phyloP scores from a whole-genome alignment of 140 eudicot genomes.

The Ambrosia hybrid region DNA sequence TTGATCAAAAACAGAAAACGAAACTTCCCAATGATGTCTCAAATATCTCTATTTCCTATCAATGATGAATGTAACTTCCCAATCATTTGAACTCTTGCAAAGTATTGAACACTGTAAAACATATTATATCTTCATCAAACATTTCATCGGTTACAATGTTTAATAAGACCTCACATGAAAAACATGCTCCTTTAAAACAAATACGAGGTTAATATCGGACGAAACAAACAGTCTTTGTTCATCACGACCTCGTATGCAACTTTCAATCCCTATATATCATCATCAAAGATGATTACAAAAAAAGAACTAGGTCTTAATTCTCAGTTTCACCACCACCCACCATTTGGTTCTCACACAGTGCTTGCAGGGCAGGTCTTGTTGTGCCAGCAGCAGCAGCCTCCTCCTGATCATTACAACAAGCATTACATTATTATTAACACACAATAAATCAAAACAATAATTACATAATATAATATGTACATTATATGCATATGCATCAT shows the following conservation, averaged over 20 bases:
- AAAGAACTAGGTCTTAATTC: neutral
- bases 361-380: slow-evolving; percentile 43
- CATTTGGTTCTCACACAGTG: slow-evolving; percentile 40
- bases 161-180: too few relatives aligned
- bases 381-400: neutral
- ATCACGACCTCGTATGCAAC: neutral
- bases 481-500: neutral
- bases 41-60: too few relatives aligned
- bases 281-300: neutral
- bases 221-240: slow-evolving; percentile 5
- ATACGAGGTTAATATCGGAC: neutral
- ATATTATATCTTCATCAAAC: too few relatives aligned
- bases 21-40: too few relatives aligned
- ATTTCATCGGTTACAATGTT: too few relatives aligned
- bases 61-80: too few relatives aligned
- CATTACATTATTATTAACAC: slow-evolving; percentile 1
- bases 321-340: slow-evolving; percentile 28
- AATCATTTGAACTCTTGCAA: too few relatives aligned
- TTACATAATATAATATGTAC: neutral
- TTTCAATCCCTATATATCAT: neutral
- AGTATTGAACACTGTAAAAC: too few relatives aligned
- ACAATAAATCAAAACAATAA: neutral
- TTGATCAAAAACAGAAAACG: too few relatives aligned
- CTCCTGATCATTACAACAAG: slow-evolving; percentile 23
- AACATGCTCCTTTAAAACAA: neutral